Base-by-base conservation (phyloP, 176 grass and related monocot species). In the Rhynchospora tenuis region DNA sequence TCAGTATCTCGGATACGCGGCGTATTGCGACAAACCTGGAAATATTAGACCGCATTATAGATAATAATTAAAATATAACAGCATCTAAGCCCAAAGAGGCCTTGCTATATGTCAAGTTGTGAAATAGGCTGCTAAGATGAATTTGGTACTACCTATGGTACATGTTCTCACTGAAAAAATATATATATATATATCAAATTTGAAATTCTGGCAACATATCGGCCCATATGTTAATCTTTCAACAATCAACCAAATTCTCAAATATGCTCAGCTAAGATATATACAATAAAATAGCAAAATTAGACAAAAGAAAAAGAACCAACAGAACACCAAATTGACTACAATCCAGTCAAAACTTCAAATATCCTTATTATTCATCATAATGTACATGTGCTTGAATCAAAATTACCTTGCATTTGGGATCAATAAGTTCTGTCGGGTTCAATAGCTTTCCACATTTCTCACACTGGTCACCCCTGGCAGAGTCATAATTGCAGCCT, bases 401-500 rank as follows among this genome's bases (percentile, higher is more conserved):
- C 17, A 79, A 83, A 65, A 56, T 80, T 86, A 95, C 96, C 89
- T 99, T 99, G 86, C 96, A 99, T 72, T 93, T 99, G 7, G 96
- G 93, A 84, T 99, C 91, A 78, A 85, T 92, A 58, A 99, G 60
- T 81, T 99, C 93, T 43, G 93, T 93, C 76, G 93, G 96, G 85
- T 99, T 99, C 83, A 99, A 85, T 79, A 99, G 79, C 82, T 91
- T 95, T 58, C 91, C 94, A 88, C 96, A 99, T 42, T 90, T 91
- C 85, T 99, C 96, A 91, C 93, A 99, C 81, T 99, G 93, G 81
- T 99, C 96, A 78, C 96, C 96, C 58, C 93, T 70, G 81, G 96
- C 96, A 0, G 88, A 80, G 5, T 93, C 89, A 42, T 94, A 92
- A 52, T 90, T 90, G 82, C 91, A 99, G 38, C 84, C 89, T 73